Evolutionary conservation across 2,329 filamentous ascomycete genomes (phyloP), one percentile per base, ranked within the genome.

Genomic region (Alternaria novae-zelandiae): DNA sequence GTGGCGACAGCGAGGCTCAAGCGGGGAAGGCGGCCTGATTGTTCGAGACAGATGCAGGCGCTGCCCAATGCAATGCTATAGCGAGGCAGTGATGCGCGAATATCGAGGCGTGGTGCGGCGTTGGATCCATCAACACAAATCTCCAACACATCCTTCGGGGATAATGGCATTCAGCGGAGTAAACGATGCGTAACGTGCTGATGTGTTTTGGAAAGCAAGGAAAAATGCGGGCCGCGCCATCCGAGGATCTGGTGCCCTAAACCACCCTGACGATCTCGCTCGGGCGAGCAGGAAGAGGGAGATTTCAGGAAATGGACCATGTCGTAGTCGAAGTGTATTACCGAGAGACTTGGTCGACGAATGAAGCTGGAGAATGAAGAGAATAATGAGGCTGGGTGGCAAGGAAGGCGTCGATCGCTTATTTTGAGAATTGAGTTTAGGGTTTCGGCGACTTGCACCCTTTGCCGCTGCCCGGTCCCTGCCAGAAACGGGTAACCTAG

Each of bases 1-100:
- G 36, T 25, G 69, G 64, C 71, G 65, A 72, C 69, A 67, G 70
- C 59, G 54, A 21, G 54, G 41, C 64, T 64, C 69, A 66, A 57
- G 63, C 61, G 67, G 69, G 65, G 62, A 68, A 64, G 36, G 63
- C 64, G 63, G 64, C 53, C 50, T 53, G 54, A 54, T 45, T 21
- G 64, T 23, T 66, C 36, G 61, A 70, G 46, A 60, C 13, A 23
- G 30, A 68, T 67, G 62, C 62, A 68, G 47, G 58, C 58, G 56
- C 65, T 63, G 60, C 36, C 25, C 46, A 44, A 50, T 47, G 26
- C 55, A n/a, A 32, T 61, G 47, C 43, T 43, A 60, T 57, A 60
- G 57, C 54, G 63, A 66, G 41, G 63, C 56, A 60, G 47, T 58
- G 64, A 68, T 66, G 65, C 55, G 63, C 54, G 57, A 51, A 61